Conservation (phyloP, 2,329 filamentous ascomycete genomes). For the Thielaviopsis euricoi region DNA sequence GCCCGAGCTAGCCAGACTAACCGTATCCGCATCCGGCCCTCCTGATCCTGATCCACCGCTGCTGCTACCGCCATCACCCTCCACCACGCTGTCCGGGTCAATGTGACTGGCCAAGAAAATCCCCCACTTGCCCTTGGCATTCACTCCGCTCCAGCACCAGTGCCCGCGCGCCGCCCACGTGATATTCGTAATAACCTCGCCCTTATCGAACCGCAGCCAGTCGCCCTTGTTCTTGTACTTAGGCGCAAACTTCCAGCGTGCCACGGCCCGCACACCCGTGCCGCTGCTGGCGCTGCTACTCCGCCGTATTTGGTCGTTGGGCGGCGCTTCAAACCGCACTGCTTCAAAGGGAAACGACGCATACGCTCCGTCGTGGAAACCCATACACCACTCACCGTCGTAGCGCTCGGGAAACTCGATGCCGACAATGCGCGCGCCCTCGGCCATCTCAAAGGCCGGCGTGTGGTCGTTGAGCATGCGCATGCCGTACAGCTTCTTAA, state of each 20-base stretch:
- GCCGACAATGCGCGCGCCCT: constrained; percentile 32
- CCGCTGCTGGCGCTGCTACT: constrained; percentile 24
- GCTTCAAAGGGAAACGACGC: constrained; percentile 33
- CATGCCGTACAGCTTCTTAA: constrained; percentile 31
- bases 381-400: constrained; percentile 39
- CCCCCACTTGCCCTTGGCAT: constrained; percentile 34
- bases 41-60: too few relatives aligned
- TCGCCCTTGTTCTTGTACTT: constrained; percentile 22
- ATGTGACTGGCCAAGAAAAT: constrained; percentile 36
- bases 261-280: constrained; percentile 27
- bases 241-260: constrained; percentile 36
- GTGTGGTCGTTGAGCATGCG: constrained; percentile 28
- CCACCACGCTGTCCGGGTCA: constrained; percentile 28
- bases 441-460: constrained; percentile 28
- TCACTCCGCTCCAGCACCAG: constrained; percentile 41
- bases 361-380: constrained; percentile 36
- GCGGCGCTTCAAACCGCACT: constrained; percentile 31
- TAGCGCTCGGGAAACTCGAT: constrained; percentile 34
- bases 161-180: constrained; percentile 31
- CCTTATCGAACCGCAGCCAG: constrained; percentile 48
- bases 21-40: not conserved
- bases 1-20: constrained; percentile 2
- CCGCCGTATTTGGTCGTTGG: constrained; percentile 28
- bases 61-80: constrained; percentile 12
- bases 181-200: constrained; percentile 50